phyloP scores from a whole-genome alignment of 257 asterid species.

The Solanum clarkiae region DNA sequence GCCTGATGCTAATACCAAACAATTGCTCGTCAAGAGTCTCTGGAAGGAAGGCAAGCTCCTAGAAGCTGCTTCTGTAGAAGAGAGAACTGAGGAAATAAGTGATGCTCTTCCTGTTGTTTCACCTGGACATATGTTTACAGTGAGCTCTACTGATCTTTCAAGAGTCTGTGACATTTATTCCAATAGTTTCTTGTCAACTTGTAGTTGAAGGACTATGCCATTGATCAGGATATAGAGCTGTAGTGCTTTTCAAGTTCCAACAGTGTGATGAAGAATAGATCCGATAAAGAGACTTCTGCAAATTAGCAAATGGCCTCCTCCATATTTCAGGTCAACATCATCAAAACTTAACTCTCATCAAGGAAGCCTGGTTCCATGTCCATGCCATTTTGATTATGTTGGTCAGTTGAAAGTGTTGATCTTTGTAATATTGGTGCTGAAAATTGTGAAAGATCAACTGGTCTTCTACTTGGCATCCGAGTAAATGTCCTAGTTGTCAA shows the following conservation, averaged over 20 bases:
- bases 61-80: slow-evolving; percentile 89
- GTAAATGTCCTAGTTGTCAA: background rate
- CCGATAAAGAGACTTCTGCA: background rate
- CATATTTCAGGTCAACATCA: background rate
- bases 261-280: background rate
- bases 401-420: background rate
- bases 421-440: background rate
- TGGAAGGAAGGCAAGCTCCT: slow-evolving; percentile 93
- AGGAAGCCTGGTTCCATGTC: background rate
- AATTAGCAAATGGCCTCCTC: background rate
- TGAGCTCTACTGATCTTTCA: slow-evolving; percentile 48
- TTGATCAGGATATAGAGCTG: background rate
- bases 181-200: slow-evolving; percentile 15
- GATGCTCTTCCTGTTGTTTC: slow-evolving; percentile 41
- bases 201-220: background rate
- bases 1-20: slow-evolving; percentile 54
- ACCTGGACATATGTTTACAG: slow-evolving; percentile 68
- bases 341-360: background rate
- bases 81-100: slow-evolving; percentile 40
- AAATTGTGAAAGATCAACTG: background rate
- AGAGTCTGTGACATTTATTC: slow-evolving; percentile 45
- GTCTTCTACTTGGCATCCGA: background rate
- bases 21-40: slow-evolving; percentile 66
- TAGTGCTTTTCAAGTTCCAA: background rate
- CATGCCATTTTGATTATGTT: background rate